Conservation (phyloP, 441 rosid genomes). For the Jatropha multifida region DNA sequence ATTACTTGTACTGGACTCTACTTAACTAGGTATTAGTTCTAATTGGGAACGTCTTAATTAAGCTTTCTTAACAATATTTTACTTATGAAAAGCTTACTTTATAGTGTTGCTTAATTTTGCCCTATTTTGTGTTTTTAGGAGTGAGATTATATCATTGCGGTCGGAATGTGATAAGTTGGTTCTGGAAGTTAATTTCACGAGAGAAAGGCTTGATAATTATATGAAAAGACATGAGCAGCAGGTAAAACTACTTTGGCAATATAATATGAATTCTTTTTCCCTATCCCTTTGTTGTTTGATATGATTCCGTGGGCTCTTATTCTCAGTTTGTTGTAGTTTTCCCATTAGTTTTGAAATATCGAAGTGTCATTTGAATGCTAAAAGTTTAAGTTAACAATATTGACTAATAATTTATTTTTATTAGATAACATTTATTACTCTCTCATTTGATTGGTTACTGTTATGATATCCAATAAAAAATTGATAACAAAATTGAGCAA, state of each 20-base stretch:
- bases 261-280: neutral
- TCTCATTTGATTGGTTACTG: neutral
- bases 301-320: neutral
- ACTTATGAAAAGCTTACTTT: neutral
- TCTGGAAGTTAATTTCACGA: slow-evolving; percentile 68
- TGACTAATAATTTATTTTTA: too few species aligned
- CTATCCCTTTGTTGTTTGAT: neutral
- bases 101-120: neutral
- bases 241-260: slow-evolving; percentile 39
- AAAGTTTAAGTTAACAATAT: neutral
- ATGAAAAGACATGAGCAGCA: slow-evolving; percentile 79
- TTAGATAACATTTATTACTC: neutral
- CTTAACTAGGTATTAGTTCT: neutral
- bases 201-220: slow-evolving; percentile 71
- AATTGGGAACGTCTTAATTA: neutral
- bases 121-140: slow-evolving; percentile 39
- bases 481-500: too few species aligned
- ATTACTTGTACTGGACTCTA: neutral
- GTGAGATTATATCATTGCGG: slow-evolving; percentile 57
- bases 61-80: neutral
- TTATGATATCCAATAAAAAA: too few species aligned
- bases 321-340: too few species aligned
- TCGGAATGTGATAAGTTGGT: slow-evolving; percentile 84
- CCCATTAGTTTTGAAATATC: neutral
- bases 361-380: neutral